A percentile compares a stretch with the other conserved stretches of the same genome.
Conservation (phyloP, 345 rosid genomes). For the Populus alba region DNA sequence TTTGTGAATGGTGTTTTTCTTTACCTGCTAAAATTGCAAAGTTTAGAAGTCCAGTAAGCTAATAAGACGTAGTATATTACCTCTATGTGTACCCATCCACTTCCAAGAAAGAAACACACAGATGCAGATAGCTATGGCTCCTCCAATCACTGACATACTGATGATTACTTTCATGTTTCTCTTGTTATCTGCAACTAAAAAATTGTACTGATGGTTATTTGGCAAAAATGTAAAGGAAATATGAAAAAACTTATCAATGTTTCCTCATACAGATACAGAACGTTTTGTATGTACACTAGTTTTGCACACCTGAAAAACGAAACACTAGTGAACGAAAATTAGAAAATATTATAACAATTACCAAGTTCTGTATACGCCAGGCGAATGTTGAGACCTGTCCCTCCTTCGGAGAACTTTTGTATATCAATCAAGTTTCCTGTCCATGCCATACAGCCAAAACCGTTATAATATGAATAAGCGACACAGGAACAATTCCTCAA, state of each 20-base stretch:
- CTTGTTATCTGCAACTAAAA: not conserved
- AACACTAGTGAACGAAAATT: not conserved
- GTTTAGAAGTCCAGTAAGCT: not conserved
- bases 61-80: not conserved
- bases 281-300: too few relatives aligned
- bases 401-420: conserved; percentile 5
- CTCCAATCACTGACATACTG: not conserved
- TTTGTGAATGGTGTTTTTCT: too few relatives aligned
- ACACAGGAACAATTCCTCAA: conserved; percentile 35
- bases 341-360: not conserved
- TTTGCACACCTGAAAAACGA: too few relatives aligned
- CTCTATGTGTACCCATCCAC: not conserved
- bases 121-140: not conserved
- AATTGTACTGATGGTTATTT: too few relatives aligned
- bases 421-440: conserved; percentile 14
- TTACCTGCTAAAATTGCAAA: not conserved
- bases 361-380: conserved; percentile 11
- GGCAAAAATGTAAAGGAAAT: too few relatives aligned
- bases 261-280: too few relatives aligned
- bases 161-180: not conserved
- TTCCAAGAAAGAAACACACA: not conserved
- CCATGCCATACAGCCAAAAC: not conserved
- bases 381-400: conserved; percentile 14
- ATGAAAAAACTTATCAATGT: too few relatives aligned
- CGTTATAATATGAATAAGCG: conserved; percentile 15